Percentiles rank a stretch among this genome's conserved stretches.
phyloP scores from a whole-genome alignment of 1,284 basidiomycete species.

The Heterobasidion occidentale region DNA sequence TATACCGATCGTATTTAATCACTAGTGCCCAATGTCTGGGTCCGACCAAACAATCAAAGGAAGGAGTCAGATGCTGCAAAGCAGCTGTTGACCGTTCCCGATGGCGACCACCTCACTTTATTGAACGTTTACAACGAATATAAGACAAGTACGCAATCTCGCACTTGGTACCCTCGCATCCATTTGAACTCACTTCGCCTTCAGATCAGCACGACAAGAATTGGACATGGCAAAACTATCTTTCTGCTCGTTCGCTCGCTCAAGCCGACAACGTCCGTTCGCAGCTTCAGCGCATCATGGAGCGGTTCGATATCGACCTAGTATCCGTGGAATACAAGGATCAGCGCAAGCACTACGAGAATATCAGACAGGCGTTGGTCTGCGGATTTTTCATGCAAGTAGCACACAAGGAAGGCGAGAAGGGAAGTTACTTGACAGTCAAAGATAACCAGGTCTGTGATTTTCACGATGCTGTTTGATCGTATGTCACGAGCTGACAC shows the following conservation, averaged over 20 bases:
- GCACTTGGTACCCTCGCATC: not conserved
- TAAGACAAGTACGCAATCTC: slow-evolving; percentile 55
- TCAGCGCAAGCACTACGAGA: slow-evolving; percentile 71
- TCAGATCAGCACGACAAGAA: slow-evolving; percentile 70
- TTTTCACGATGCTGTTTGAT: not conserved
- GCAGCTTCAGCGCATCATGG: slow-evolving; percentile 91
- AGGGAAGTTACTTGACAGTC: slow-evolving; percentile 79
- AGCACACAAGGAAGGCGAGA: slow-evolving; percentile 93
- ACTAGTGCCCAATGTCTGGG: slow-evolving; percentile 84
- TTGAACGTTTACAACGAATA: slow-evolving; percentile 97
- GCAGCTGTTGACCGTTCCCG: slow-evolving; percentile 83
- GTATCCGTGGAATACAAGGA: slow-evolving; percentile 61
- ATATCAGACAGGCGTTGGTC: slow-evolving; percentile 81
- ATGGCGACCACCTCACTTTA: slow-evolving; percentile 93
- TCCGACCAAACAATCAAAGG: slow-evolving; percentile 83
- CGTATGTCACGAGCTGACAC: not conserved
- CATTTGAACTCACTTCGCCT: slow-evolving; percentile 2
- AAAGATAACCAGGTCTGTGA: slow-evolving; percentile 83
- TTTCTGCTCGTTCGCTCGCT: slow-evolving; percentile 76
- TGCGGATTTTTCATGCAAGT: slow-evolving; percentile 99
- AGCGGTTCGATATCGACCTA: slow-evolving; percentile 81
- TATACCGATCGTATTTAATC: not conserved
- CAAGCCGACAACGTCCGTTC: slow-evolving; percentile 96
- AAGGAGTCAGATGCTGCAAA: slow-evolving; percentile 93
- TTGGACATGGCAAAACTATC: slow-evolving; percentile 93